Evolutionary conservation across 306 rosid species (phyloP).

Genomic region (Pterocarpus santalinus): DNA sequence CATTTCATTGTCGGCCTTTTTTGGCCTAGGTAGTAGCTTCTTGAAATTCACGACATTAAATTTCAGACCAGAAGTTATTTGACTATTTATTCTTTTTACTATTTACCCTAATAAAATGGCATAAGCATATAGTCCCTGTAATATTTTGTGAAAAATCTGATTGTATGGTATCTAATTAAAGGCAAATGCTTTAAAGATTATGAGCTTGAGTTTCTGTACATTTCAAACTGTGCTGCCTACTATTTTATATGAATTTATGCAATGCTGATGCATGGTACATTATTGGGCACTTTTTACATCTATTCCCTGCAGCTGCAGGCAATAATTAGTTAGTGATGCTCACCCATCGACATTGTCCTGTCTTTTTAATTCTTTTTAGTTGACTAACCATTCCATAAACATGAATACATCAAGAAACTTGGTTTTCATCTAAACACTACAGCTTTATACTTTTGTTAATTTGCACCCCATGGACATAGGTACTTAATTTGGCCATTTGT

Average conservation of each 20-base stretch:
- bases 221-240: not conserved
- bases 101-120: not conserved
- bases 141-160: not conserved
- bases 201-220: not conserved
- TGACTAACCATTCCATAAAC: not conserved
- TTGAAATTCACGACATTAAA: not conserved
- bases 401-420: constrained; percentile 9
- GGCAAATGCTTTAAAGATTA: not conserved
- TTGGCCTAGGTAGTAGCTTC: not conserved
- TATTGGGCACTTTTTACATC: not conserved
- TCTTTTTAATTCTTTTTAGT: not conserved
- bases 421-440: not conserved
- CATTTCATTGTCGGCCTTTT: no score
- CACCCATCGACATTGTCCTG: not conserved
- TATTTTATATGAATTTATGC: not conserved
- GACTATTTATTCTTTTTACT: not conserved
- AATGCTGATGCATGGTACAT: not conserved
- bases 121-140: not conserved
- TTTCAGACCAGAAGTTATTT: not conserved
- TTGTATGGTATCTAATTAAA: not conserved
- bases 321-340: not conserved
- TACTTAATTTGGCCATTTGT: not conserved
- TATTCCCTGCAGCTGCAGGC: not conserved
- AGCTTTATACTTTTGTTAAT: not conserved
- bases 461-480: not conserved